A percentile compares a stretch with the other conserved stretches of the same genome.
Conservation (phyloP, 345 rosid genomes). For the Hypericum perforatum region DNA sequence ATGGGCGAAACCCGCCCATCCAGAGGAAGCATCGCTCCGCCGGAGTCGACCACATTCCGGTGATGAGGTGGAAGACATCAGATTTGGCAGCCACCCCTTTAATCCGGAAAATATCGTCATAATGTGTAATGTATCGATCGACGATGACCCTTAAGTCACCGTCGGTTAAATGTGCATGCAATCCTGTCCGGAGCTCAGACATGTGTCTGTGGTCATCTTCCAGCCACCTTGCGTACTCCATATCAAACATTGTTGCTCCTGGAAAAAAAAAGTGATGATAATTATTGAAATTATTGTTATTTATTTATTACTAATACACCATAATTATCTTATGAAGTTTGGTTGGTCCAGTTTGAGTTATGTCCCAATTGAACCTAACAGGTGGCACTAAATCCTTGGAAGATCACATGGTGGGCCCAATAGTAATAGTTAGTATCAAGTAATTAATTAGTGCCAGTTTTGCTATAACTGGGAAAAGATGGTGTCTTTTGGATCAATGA, state of each 20-base stretch:
- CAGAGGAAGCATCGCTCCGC: constrained; percentile 96
- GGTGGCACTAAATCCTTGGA: too few species aligned
- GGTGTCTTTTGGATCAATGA: too few species aligned
- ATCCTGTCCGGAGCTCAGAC: constrained; percentile 65
- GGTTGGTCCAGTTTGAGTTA: too few species aligned
- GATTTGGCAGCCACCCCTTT: constrained; percentile 60
- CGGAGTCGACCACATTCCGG: constrained; percentile 82
- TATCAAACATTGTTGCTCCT: constrained; percentile 88
- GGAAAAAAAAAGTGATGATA: neutral
- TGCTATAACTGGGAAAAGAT: too few species aligned
- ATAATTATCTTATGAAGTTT: too few species aligned
- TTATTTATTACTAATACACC: too few species aligned
- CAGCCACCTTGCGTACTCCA: constrained; percentile 91
- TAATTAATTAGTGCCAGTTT: too few species aligned
- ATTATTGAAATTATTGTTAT: too few species aligned
- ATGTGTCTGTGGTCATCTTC: constrained; percentile 82
- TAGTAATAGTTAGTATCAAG: too few species aligned
- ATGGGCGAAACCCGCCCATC: constrained; percentile 97
- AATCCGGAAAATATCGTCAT: constrained; percentile 74
- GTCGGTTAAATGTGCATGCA: constrained; percentile 70
- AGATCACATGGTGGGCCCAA: too few species aligned
- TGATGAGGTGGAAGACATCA: constrained; percentile 77
- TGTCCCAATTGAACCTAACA: too few species aligned
- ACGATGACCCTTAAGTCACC: constrained; percentile 59
- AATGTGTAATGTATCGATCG: constrained; percentile 72